These are phyloP conservation scores for Aspergillus bombycis DNA, from an alignment of 2,329 filamentous ascomycete genomes.

Conservation along the genomic window DNA sequence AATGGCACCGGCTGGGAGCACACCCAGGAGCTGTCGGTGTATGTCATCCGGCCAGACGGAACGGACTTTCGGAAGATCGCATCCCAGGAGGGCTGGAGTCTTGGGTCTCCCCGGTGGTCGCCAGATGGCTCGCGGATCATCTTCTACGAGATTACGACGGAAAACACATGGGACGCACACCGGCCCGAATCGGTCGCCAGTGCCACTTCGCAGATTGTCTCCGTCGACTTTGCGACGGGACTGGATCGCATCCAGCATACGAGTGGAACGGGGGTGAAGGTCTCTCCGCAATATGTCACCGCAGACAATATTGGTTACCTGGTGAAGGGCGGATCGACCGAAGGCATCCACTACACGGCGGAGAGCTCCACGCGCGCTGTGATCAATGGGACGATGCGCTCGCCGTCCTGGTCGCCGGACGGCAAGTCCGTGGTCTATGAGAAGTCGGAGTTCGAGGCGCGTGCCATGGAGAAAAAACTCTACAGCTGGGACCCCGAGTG, in stretches of 20 bases:
- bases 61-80: conserved; percentile 41
- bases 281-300: conserved; percentile 36
- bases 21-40: conserved; percentile 46
- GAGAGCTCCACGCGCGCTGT: conserved; percentile 8
- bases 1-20: conserved; percentile 45
- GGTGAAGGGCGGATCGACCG: conserved; percentile 22
- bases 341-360: conserved; percentile 35
- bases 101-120: conserved; percentile 46
- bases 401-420: conserved; percentile 40
- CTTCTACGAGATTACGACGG: conserved; percentile 46
- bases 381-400: conserved; percentile 19
- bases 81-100: conserved; percentile 37
- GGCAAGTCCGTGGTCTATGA: conserved; percentile 30
- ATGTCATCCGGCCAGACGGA: conserved; percentile 43
- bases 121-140: conserved; percentile 40
- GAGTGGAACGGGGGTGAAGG: conserved; percentile 33
- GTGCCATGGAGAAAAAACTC: conserved; percentile 40
- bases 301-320: conserved; percentile 31
- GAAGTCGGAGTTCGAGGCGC: conserved; percentile 30
- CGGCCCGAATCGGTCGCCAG: conserved; percentile 20
- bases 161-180: conserved; percentile 45
- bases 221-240: conserved; percentile 47
- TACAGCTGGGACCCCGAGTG: conserved; percentile 46
- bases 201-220: conserved; percentile 27
- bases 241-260: conserved; percentile 35